Conservation (phyloP, 768 basidiomycete species). For the Tricholoma terreum region DNA sequence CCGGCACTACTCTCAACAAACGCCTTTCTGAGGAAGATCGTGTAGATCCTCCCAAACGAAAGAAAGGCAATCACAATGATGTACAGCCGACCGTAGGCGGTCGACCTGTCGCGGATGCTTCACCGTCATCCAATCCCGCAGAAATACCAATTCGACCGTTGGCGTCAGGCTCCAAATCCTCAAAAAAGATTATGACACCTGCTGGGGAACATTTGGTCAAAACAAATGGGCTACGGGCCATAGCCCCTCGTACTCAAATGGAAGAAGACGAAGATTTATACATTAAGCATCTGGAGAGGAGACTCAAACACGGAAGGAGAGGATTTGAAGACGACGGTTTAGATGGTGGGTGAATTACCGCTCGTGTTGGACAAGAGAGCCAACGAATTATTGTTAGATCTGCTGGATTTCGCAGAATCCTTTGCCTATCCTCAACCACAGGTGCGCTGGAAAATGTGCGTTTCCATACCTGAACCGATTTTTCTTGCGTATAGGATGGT, state of each 20-base stretch:
- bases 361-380: neutral
- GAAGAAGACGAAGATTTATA: conserved; percentile 80
- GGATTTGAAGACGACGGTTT: conserved; percentile 73
- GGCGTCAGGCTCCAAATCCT: neutral
- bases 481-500: neutral
- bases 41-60: conserved; percentile 44
- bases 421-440: conserved; percentile 19
- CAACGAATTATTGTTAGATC: conserved; percentile 34
- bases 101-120: neutral
- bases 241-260: conserved; percentile 29
- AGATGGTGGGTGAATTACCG: conserved; percentile 54
- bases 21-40: conserved; percentile 46
- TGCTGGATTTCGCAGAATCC: conserved; percentile 51
- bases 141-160: neutral
- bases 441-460: conserved; percentile 1
- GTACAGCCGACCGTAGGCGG: neutral
- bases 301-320: conserved; percentile 56
- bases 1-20: conserved; percentile 18
- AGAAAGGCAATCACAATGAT: conserved; percentile 38
- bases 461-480: neutral
- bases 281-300: conserved; percentile 79
- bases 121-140: neutral
- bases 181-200: conserved; percentile 23
- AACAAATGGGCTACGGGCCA: conserved; percentile 6
- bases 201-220: conserved; percentile 32